Evolutionary conservation across 2,329 filamentous ascomycete genomes (phyloP), one percentile per base, ranked within the genome.

Genomic region (Beauveria scarabaeidicola): DNA sequence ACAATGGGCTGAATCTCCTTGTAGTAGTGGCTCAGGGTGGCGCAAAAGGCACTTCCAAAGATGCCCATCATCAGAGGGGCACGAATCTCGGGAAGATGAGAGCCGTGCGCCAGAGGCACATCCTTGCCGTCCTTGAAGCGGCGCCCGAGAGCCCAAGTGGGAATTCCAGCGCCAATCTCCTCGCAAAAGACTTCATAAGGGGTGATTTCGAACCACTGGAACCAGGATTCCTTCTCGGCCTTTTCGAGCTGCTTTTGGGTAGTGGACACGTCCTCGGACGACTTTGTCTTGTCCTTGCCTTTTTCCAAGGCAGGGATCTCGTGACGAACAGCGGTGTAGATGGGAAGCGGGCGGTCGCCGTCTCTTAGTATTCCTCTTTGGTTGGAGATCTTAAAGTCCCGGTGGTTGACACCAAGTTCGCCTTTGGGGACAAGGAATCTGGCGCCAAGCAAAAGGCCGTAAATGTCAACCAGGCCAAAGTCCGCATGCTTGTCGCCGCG

Each of bases 41-140:
- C 94, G 67, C 94, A 97, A 69, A 99, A 97, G 3, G 94, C 94
- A 65, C 89, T 95, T 1, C 94, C 94, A 80, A 94, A 99, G n/a
- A 97, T 88, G 0, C 94, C 94, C 77, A 99, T 84, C 51, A 97
- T 79, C 8, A 94, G 78, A 0, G 93, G 90, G 61, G 96, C 80
- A 46, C 91, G 85, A 29, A 94, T 75, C 73, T 99, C 94, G 0
- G 94, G 94, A 4, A 95, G 78, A 47, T 90, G 85, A 25, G 81
- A 81, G 9, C 89, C 83, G 10, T 84, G 80, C 32, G 87, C 85
- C 0, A 84, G 78, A 9, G 73, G 69, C 1, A 74, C 67, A 51
- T 75, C 73, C 41, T 66, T 66, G 19, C 94, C 94, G 43, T 83
- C 79, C 38, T 89, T 77, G 72, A 97, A 99, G 61, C 82, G 86